phyloP scores from a whole-genome alignment of 2,329 filamentous ascomycete species.

The Rutstroemia sp. region DNA sequence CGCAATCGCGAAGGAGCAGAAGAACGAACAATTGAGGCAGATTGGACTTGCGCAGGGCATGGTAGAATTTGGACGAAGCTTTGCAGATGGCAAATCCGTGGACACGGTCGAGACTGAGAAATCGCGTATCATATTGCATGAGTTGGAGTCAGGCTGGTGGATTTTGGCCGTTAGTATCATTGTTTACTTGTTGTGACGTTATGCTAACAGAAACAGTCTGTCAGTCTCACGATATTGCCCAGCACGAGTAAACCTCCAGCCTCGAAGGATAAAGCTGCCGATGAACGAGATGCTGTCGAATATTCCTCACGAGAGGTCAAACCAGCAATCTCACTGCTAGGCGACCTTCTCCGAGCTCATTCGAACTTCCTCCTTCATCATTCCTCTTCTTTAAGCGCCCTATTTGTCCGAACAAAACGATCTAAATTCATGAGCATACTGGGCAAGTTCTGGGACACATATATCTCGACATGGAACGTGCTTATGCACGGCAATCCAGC shows the following conservation, averaged over 20 bases:
- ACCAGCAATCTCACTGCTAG: slow-evolving; percentile 66
- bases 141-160: slow-evolving; percentile 93
- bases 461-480: slow-evolving; percentile 73
- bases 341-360: slow-evolving; percentile 78
- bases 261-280: slow-evolving; percentile 18
- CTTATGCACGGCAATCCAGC: slow-evolving; percentile 85
- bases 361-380: slow-evolving; percentile 83
- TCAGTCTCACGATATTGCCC: slow-evolving; percentile 69
- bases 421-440: slow-evolving; percentile 65
- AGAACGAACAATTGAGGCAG: slow-evolving; percentile 82
- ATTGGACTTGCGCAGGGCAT: slow-evolving; percentile 96
- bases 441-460: slow-evolving; percentile 72
- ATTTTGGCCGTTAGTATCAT: slow-evolving; percentile 68
- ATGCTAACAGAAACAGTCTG: slow-evolving; percentile 45
- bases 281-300: slow-evolving; percentile 43
- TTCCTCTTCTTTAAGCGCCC: slow-evolving; percentile 60
- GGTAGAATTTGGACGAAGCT: slow-evolving; percentile 85
- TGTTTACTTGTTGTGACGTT: not conserved
- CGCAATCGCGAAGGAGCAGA: slow-evolving; percentile 48
- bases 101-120: slow-evolving; percentile 90
- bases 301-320: slow-evolving; percentile 90
- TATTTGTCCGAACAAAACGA: slow-evolving; percentile 59
- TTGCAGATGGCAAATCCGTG: slow-evolving; percentile 68
- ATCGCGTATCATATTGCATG: slow-evolving; percentile 73
- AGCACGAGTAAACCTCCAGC: slow-evolving; percentile 44